A percentile compares a stretch with the other conserved stretches of the same genome.
phyloP scores from a whole-genome alignment of 495 filamentous ascomycete genomes.

The Pseudevernia furfuracea region DNA sequence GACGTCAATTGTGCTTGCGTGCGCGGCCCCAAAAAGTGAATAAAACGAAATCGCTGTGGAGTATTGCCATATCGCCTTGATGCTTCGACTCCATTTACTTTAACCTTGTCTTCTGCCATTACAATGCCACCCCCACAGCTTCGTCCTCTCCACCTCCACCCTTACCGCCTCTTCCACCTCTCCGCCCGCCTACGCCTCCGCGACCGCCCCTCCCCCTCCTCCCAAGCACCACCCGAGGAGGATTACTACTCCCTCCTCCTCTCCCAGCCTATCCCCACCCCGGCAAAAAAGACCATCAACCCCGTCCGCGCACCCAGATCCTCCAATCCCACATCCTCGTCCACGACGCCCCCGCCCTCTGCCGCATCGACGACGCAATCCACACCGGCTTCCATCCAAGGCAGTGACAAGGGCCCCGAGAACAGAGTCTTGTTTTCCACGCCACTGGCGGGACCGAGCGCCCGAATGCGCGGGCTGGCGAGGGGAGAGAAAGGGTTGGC shows the following conservation, averaged over 20 bases:
- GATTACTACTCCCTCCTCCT: constrained; percentile 28
- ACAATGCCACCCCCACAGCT: constrained; percentile 7
- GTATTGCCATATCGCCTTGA: not conserved
- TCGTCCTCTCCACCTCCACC: constrained; percentile 4
- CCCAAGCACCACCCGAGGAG: constrained; percentile 20
- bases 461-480: constrained; percentile 38
- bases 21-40: not conserved
- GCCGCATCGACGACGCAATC: constrained; percentile 1
- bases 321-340: constrained; percentile 16
- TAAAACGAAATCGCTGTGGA: not conserved
- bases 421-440: constrained; percentile 70
- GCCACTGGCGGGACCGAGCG: constrained; percentile 60
- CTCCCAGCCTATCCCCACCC: constrained; percentile 12
- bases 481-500: constrained; percentile 47
- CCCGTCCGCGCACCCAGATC: constrained; percentile 8
- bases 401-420: constrained; percentile 31
- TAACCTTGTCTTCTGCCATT: not conserved
- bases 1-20: not conserved
- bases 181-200: constrained; percentile 18
- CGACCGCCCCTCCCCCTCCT: constrained; percentile 5
- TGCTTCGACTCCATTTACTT: not conserved
- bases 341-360: constrained; percentile 7
- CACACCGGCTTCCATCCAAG: not conserved
- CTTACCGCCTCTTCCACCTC: constrained; percentile 22
- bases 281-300: constrained; percentile 11